Percentiles rank a stretch among this genome's conserved stretches.
These are phyloP conservation scores for Ustilago xerochloae DNA, from an alignment of 1,284 basidiomycete genomes.

Conservation along the genomic window DNA sequence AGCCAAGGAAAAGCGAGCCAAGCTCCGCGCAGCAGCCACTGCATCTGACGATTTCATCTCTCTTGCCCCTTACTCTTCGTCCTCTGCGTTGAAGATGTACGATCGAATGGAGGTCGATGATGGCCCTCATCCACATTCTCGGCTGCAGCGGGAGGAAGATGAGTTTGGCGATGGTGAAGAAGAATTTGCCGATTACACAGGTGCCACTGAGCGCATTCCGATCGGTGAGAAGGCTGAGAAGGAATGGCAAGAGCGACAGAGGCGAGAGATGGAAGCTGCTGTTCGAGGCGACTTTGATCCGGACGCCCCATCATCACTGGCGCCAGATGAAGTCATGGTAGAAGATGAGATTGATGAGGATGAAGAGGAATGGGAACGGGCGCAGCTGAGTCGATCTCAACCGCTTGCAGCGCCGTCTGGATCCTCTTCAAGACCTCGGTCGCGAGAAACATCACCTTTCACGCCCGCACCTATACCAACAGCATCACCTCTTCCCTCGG, in stretches of 20 bases:
- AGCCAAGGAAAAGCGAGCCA: constrained; percentile 55
- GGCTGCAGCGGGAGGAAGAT: constrained; percentile 61
- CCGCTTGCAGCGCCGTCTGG: neutral
- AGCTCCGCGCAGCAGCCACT: constrained; percentile 16
- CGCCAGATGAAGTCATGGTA: neutral
- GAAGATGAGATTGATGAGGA: constrained; percentile 82
- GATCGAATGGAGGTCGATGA: constrained; percentile 21
- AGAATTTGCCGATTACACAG: constrained; percentile 62
- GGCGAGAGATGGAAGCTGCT: constrained; percentile 46
- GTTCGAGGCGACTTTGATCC: constrained; percentile 37
- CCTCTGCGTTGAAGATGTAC: constrained; percentile 8
- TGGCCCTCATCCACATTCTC: constrained; percentile 57
- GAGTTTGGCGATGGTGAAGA: constrained; percentile 61
- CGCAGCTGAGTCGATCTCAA: constrained; percentile 53
- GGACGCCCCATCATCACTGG: constrained; percentile 73
- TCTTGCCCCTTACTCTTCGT: constrained; percentile 6
- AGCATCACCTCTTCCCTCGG: constrained; percentile 51
- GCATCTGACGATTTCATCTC: constrained; percentile 49
- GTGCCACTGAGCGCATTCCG: constrained; percentile 60
- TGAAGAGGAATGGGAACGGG: constrained; percentile 71
- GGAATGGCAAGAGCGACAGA: constrained; percentile 31
- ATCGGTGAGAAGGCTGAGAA: constrained; percentile 49
- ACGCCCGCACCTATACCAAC: constrained; percentile 49
- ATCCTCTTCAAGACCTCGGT: neutral
- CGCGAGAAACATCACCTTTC: constrained; percentile 49